These are phyloP conservation scores for Sugiyamaella japonica DNA, from an alignment of 1,139 yeast species.

Conservation along the genomic window DNA sequence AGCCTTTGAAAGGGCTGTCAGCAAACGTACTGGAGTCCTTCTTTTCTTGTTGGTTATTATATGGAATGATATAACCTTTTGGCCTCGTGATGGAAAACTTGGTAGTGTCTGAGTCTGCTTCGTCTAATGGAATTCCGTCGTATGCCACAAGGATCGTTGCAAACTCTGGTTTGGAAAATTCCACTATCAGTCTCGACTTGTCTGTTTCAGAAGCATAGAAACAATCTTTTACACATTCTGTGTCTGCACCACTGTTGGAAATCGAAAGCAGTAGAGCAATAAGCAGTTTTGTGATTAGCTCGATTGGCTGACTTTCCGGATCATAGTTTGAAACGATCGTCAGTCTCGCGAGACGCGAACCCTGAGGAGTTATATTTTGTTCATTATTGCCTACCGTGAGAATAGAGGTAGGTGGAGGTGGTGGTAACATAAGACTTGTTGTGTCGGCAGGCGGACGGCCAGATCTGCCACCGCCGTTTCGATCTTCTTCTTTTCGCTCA, in stretches of 20 bases:
- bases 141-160: conserved; percentile 62
- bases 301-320: conserved; percentile 42
- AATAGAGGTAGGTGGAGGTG: conserved; percentile 16
- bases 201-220: conserved; percentile 10
- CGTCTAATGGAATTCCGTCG: conserved; percentile 43
- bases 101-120: conserved; percentile 21
- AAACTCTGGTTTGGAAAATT: conserved; percentile 53
- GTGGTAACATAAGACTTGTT: conserved; percentile 1
- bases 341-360: conserved; percentile 46
- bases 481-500: conserved; percentile 2
- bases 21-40: conserved; percentile 18
- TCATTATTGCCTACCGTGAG: conserved; percentile 12
- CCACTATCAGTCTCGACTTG: conserved; percentile 46
- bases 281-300: conserved; percentile 48
- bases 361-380: conserved; percentile 21
- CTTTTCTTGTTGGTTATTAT: conserved; percentile 21
- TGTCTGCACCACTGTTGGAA: conserved; percentile 10
- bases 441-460: background rate
- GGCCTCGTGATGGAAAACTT: conserved; percentile 54
- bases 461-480: conserved; percentile 10
- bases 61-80: conserved; percentile 56
- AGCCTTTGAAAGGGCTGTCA: conserved; percentile 42
- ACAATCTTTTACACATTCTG: conserved; percentile 8
- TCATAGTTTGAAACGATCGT: conserved; percentile 51
- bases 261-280: conserved; percentile 21